Base-by-base conservation (phyloP, 2,329 filamentous ascomycete genomes). In the Tricladium varicosporioides region DNA sequence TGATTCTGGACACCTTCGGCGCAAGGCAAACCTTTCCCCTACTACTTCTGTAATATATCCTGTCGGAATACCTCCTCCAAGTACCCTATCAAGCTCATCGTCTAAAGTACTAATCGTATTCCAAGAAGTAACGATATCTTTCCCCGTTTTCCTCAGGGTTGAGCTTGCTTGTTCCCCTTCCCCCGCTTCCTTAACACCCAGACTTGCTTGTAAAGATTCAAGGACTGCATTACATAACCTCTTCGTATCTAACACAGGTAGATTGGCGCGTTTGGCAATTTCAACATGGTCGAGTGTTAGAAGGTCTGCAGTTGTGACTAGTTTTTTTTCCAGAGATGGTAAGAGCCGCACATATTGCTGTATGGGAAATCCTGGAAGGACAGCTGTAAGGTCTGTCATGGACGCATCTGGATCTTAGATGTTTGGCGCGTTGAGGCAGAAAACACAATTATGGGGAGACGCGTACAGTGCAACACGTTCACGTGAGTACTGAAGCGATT, bases 1-100 rank as follows among this genome's bases (percentile, higher is more conserved):
- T 54, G 62, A 48, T 59, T 32, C 49, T 50, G 27, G 5, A 40
- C 13, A 45, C 13, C 43, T 32, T 51, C 8, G 18, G 45, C 33
- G 43, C 31, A 48, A 5, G 15, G 49, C 60, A 43, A 71, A 86
- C 86, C 91, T 96, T 77, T 97, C 94, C 57, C 94, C 94, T 1
- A 91, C 89, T 59, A 99, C 81, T 72, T 99, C 94, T 7, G 91
- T 92, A 68, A 99, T 78, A 73, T 88, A 88, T 48, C 92, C 89
- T 2, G 86, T 81, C 1, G 88, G 89, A 54, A 97, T 82, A 16
- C 94, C 94, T 48, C 92, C 93, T 58, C 83, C 84, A 42, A 97
- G 79, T 2, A 81, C 76, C 42, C 69, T 70, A 72, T 99, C 93
- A 32, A 99, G 78, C 40, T 74, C 73, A 50, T 82, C 77, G 71